A percentile compares a stretch with the other conserved stretches of the same genome.
phyloP scores from a whole-genome alignment of 768 basidiomycete species.

The Auriculariales sp. region DNA sequence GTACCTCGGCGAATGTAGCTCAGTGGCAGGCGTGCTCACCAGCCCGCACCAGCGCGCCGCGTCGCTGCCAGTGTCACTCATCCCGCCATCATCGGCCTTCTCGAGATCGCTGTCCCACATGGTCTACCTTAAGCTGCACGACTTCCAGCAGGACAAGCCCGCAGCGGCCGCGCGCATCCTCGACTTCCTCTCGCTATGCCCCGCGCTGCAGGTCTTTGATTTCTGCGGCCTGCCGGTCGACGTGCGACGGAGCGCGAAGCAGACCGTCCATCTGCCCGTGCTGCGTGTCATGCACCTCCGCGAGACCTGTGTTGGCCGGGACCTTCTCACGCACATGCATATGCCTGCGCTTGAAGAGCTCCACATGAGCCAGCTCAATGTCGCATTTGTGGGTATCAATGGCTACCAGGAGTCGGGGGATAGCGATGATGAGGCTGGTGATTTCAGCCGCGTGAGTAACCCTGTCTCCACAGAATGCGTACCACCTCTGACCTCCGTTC shows the following conservation, averaged over 20 bases:
- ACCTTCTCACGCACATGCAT: conserved; percentile 48
- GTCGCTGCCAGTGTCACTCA: conserved; percentile 31
- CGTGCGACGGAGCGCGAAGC: conserved; percentile 2
- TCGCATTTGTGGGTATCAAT: conserved; percentile 23
- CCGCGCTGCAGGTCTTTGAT: conserved; percentile 42
- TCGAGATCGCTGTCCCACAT: conserved; percentile 38
- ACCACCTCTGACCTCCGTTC: conserved; percentile 18
- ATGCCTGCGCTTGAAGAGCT: conserved; percentile 46
- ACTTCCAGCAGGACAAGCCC: conserved; percentile 40
- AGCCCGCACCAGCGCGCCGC: conserved; percentile 21
- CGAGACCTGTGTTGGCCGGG: conserved; percentile 46
- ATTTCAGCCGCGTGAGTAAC: conserved; percentile 22
- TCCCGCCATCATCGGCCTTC: conserved; percentile 33
- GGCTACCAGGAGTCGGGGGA: conserved; percentile 42
- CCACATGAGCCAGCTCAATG: conserved; percentile 48
- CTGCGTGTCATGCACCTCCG: conserved; percentile 44
- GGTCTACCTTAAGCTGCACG: background rate
- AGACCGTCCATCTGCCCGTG: conserved; percentile 38
- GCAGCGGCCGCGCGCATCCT: conserved; percentile 31
- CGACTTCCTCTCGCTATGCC: conserved; percentile 44
- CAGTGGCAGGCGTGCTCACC: conserved; percentile 8
- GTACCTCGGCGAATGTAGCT: conserved; percentile 7
- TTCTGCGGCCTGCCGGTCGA: conserved; percentile 40
- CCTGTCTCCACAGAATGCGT: background rate
- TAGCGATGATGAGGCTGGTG: conserved; percentile 56